A percentile compares a stretch with the other conserved stretches of the same genome.
Evolutionary conservation across 2,329 filamentous ascomycete species (phyloP).

Genomic region (Cytospora leucostoma): DNA sequence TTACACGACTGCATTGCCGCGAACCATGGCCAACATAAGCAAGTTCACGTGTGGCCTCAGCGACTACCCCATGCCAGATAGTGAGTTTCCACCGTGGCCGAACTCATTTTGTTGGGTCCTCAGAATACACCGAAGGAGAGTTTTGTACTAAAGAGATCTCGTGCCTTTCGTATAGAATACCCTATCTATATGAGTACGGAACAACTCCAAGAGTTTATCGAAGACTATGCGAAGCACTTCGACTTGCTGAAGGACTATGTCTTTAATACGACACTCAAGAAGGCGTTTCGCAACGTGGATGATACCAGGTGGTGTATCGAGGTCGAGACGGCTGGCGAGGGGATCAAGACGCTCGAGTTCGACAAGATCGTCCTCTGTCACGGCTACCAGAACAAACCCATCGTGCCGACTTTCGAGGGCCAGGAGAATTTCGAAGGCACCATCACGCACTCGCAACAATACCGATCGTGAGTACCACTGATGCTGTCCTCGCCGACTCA

Average conservation of each 20-base stretch:
- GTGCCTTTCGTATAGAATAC: constrained; percentile 8
- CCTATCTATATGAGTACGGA: constrained; percentile 22
- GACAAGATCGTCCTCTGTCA: constrained; percentile 29
- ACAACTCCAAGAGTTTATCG: constrained; percentile 38
- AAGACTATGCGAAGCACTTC: constrained; percentile 39
- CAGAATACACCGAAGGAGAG: not conserved
- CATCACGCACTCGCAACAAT: constrained; percentile 26
- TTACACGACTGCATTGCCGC: constrained; percentile 41
- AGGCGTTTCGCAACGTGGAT: constrained; percentile 30
- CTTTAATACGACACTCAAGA: constrained; percentile 32
- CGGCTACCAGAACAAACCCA: constrained; percentile 22
- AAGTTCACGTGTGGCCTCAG: constrained; percentile 39
- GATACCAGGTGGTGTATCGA: constrained; percentile 35
- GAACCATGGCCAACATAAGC: constrained; percentile 18
- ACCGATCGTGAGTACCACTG: constrained; percentile 15
- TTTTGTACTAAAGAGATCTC: not conserved
- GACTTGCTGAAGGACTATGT: constrained; percentile 33
- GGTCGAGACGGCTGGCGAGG: constrained; percentile 29
- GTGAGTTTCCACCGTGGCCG: constrained; percentile 28
- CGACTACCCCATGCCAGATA: constrained; percentile 39
- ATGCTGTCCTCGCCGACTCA: too few species aligned
- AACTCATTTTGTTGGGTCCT: constrained; percentile 9
- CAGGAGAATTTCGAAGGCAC: constrained; percentile 25
- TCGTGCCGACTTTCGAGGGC: constrained; percentile 24
- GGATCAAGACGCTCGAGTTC: constrained; percentile 29